Evolutionary conservation across 805 yeast species (phyloP).

Genomic region (Teunomyces stri): DNA sequence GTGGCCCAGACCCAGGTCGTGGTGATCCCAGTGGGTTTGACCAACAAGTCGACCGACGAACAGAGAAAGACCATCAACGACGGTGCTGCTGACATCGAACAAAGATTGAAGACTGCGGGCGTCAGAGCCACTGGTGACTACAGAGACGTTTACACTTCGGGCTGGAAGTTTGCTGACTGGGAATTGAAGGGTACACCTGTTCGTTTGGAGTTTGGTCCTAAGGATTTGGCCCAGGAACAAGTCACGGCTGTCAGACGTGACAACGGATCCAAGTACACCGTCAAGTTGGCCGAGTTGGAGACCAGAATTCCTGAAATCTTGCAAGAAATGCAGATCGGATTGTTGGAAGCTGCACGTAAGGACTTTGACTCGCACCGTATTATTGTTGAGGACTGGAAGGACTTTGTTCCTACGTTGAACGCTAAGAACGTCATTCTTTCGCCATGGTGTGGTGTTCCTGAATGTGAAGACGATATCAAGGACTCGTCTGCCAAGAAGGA

Average conservation of each 20-base stretch:
- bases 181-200: conserved; percentile 95
- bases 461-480: conserved; percentile 96
- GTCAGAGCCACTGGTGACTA: conserved; percentile 82
- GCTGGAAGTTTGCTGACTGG: conserved; percentile 98
- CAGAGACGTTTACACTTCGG: conserved; percentile 94
- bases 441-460: conserved; percentile 96
- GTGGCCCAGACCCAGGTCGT: conserved; percentile 92
- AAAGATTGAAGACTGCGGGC: conserved; percentile 54
- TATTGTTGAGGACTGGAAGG: conserved; percentile 78
- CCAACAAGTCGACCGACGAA: conserved; percentile 78
- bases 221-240: conserved; percentile 77
- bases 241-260: conserved; percentile 93
- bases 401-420: conserved; percentile 90
- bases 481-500: conserved; percentile 79
- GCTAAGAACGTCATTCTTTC: conserved; percentile 85
- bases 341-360: conserved; percentile 77
- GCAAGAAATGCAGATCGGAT: conserved; percentile 74
- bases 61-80: conserved; percentile 65
- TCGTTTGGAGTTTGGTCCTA: conserved; percentile 95
- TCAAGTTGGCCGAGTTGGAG: conserved; percentile 65
- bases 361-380: conserved; percentile 83
- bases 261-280: conserved; percentile 68
- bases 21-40: conserved; percentile 92
- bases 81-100: conserved; percentile 70
- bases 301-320: conserved; percentile 69